Base-by-base conservation (phyloP, 2,329 filamentous ascomycete species). In the Corynespora cassiicola region DNA sequence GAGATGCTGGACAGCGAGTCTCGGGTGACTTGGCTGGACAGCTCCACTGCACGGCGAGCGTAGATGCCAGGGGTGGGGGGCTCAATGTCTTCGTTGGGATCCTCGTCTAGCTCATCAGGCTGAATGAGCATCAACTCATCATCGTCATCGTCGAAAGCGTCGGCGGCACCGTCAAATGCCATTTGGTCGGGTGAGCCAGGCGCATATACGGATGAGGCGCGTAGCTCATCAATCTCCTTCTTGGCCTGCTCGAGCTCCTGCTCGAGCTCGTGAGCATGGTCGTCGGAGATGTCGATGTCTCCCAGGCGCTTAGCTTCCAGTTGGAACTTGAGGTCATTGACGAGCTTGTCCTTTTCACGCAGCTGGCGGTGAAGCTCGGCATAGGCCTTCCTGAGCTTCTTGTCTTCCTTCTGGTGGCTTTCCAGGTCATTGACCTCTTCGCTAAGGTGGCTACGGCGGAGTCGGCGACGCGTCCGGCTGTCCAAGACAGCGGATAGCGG, bases 351-450 rank as follows among this genome's bases (percentile, higher is more conserved):
- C 37, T 63, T 67, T 23, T 63, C 59, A 5, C 48, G 44, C 22
- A 73, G 61, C 51, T 72, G 63, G 19, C 56, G 49, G 27, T 58
- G 63, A 3, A 73, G 55, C 27, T 66, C 57, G 10, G 65, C 38
- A n/a, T 70, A 50, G 44, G 64, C 61, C 21, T 56, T 48, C 14
- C 42, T 39, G 10, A 45, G 37, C 56, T 63, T 68, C 44, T 54
- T 59, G 39, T 68, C 63, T 32, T 66, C 52, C 51, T 62, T 65
- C 46, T 63, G 55, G 44, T 69, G 59, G 31, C 66, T 58, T 16
- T 70, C 64, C 32, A 69, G 61, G 19, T 55, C 53, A 38, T 66
- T 70, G 31, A 71, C 62, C 50, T 70, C 66, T 41, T 73, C 67
- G 50, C 68, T 69, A 6, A 69, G 58, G 33, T 68, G 67, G 52